Conservation (phyloP, 176 grass and related monocot species). For the Paspalum vaginatum region DNA sequence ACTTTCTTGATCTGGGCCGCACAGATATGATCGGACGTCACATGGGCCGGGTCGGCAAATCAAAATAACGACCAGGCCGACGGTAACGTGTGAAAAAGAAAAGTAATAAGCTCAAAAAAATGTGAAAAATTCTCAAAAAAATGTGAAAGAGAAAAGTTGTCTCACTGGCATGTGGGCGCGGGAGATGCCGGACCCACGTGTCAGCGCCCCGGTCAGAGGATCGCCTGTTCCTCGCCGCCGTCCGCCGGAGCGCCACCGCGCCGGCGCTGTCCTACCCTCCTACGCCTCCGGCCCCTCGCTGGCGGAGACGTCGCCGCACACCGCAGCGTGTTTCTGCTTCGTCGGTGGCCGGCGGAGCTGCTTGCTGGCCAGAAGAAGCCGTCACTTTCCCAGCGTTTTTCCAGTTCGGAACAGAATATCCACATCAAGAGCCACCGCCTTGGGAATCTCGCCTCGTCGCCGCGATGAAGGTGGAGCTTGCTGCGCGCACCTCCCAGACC, state of each 20-base stretch:
- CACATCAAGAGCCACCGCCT: constrained; percentile 1
- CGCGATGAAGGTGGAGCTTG: constrained; percentile 52
- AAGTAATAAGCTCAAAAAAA: not conserved
- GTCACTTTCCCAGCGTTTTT: not conserved
- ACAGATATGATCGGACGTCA: not conserved
- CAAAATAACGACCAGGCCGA: not conserved
- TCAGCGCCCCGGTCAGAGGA: not conserved
- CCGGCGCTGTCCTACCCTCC: not conserved
- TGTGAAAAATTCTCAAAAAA: too few relatives aligned
- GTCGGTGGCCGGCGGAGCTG: not conserved
- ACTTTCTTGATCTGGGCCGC: too few relatives aligned
- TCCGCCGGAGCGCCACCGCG: constrained; percentile 28
- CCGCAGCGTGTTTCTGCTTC: not conserved
- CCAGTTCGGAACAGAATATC: constrained; percentile 25
- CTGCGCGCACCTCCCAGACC: not conserved
- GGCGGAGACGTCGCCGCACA: not conserved
- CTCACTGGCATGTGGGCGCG: not conserved
- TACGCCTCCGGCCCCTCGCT: not conserved
- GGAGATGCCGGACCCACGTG: constrained; percentile 11
- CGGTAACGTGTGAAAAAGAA: not conserved
- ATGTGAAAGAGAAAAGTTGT: not conserved
- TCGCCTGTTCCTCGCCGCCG: not conserved
- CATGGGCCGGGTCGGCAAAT: not conserved
- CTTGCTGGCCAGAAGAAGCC: not conserved
- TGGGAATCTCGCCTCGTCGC: constrained; percentile 7